Evolutionary conservation across 129 eudicot species (phyloP), one percentile per base, ranked within the genome.

Genomic region (Centaurea solstitialis): DNA sequence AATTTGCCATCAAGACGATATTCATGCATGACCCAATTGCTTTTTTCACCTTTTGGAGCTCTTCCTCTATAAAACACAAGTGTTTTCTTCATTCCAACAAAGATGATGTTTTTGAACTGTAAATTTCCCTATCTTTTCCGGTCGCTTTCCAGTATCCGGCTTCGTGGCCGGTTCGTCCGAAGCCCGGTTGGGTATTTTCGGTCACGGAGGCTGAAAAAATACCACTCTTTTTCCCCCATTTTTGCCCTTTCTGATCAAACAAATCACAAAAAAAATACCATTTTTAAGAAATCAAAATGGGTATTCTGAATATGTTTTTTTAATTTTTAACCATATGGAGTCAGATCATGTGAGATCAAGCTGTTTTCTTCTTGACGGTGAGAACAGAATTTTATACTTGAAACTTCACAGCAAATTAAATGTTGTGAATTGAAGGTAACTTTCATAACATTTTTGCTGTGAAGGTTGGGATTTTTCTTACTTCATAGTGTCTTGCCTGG

Each of bases 101-200:
- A 17, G 90, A 80, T 2, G 88, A 68, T 8, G 91, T 94, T 75
- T 92, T 92, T 4, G 97, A 92, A 77, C 96, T 92, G 85, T 79
- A 87, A 64, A 94, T 90, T 75, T 94, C 98, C 87, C 97, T 61
- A 53, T 94, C 98, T 80, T 94, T 94, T 5, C 98, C 98, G 9
- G 98, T 93, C 0, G 98, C 98, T 81, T 93, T 93, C 98, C 98
- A 91, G 86, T 93, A 93, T 1, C 98, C 98, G 18, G 97, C 93
- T 30, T 89, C 97, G 2, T 94, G 0, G 98, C 98, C 98, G 66
- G 85, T 94, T 94, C 0, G 98, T 94, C 78, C 98, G 75, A 73
- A 94, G 64, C 7, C 98, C 98, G 1, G 98, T 94, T 7, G 98
- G 98, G 69, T 94, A 94, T 64, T 94, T 94, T 82, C 98, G 85